Percentiles rank a stretch among this genome's conserved stretches.
These are phyloP conservation scores for Pestalotiopsis sp. DNA, from an alignment of 2,329 filamentous ascomycete species.

Conservation along the genomic window DNA sequence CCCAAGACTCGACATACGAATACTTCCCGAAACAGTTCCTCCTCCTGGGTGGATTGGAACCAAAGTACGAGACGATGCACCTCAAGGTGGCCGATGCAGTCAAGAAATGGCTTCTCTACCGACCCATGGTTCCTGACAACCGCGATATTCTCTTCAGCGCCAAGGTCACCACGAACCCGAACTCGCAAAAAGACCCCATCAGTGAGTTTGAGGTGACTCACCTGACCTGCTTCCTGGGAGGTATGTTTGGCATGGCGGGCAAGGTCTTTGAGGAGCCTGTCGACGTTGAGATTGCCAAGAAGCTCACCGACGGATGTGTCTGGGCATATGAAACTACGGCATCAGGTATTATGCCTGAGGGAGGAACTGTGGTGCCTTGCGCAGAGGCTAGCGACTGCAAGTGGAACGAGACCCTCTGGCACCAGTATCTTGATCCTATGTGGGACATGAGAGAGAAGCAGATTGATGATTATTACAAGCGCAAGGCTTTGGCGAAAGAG, in stretches of 20 bases:
- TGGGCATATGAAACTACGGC: constrained; percentile 68
- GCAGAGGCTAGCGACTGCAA: constrained; percentile 47
- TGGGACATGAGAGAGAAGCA: constrained; percentile 44
- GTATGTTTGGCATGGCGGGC: constrained; percentile 69
- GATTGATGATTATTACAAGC: constrained; percentile 43
- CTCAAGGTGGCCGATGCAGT: constrained; percentile 67
- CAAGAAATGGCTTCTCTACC: constrained; percentile 75
- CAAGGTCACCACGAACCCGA: constrained; percentile 53
- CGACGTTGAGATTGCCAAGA: constrained; percentile 65
- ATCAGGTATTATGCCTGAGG: constrained; percentile 69
- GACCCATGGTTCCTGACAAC: constrained; percentile 71
- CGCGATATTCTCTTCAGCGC: constrained; percentile 77
- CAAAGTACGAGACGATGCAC: constrained; percentile 76
- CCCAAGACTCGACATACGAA: constrained; percentile 72
- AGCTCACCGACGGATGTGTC: constrained; percentile 69
- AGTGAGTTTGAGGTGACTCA: constrained; percentile 65
- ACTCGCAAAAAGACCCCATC: constrained; percentile 39
- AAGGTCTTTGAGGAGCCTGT: constrained; percentile 62
- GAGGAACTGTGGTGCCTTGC: constrained; percentile 52
- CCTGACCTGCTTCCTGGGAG: constrained; percentile 70
- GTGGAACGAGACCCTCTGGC: constrained; percentile 57
- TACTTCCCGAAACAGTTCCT: constrained; percentile 75
- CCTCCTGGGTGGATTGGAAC: constrained; percentile 73
- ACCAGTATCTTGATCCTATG: constrained; percentile 50
- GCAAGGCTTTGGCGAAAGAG: constrained; percentile 40